phyloP scores from a whole-genome alignment of 192 early-diverging fungal genomes.

The Geosiphon pyriformis region DNA sequence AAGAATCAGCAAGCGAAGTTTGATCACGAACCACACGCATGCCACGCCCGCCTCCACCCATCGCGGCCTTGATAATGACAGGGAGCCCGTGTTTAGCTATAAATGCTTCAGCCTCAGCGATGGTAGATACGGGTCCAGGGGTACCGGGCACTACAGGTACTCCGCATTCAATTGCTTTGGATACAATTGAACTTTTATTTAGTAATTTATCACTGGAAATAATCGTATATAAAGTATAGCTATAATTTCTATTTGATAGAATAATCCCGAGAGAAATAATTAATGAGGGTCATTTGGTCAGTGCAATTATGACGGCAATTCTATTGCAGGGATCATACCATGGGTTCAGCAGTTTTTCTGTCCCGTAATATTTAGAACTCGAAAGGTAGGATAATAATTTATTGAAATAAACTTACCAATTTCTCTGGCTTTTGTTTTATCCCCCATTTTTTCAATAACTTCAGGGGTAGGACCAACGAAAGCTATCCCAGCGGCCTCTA shows the following conservation, averaged over 20 bases:
- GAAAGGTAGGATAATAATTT: too few species aligned
- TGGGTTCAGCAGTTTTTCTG: too few species aligned
- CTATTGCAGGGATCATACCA: too few species aligned
- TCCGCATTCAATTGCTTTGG: conserved; percentile 61
- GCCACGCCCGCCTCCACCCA: conserved; percentile 94
- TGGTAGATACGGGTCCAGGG: conserved; percentile 71
- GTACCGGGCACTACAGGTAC: conserved; percentile 95
- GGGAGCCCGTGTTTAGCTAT: conserved; percentile 82
- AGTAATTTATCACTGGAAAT: neutral
- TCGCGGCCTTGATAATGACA: conserved; percentile 95
- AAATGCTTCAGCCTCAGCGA: conserved; percentile 63
- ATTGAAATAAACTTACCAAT: conserved; percentile 61
- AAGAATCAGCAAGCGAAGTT: conserved; percentile 66
- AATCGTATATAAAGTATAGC: neutral
- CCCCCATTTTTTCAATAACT: conserved; percentile 84
- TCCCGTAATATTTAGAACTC: too few species aligned
- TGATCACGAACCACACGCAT: conserved; percentile 89
- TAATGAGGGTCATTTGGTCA: too few species aligned
- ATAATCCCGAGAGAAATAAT: neutral
- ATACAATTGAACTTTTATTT: conserved; percentile 1
- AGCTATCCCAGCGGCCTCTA: conserved; percentile 82
- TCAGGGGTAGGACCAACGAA: conserved; percentile 84
- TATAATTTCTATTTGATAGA: neutral
- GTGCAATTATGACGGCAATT: too few species aligned
- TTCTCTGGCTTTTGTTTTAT: conserved; percentile 89